Conservation (phyloP, 768 basidiomycete genomes). For the Xanthoconium purpureum region DNA sequence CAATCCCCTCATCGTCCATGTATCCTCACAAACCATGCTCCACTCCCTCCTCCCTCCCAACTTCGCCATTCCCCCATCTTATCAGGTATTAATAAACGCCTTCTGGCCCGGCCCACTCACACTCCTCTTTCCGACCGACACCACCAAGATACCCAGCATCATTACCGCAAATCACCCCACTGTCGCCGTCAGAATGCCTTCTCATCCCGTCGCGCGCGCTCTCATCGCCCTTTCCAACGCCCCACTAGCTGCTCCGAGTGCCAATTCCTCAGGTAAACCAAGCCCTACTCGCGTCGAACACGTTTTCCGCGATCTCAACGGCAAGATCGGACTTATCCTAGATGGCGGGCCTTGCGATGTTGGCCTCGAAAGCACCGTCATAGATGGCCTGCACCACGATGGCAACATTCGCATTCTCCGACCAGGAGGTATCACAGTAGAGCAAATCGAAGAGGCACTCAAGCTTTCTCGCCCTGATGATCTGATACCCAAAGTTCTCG, state of each 20-base stretch:
- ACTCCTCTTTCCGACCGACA: constrained; percentile 79
- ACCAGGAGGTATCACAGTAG: constrained; percentile 90
- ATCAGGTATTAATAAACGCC: constrained; percentile 68
- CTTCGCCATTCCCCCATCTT: constrained; percentile 61
- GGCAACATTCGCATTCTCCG: constrained; percentile 79
- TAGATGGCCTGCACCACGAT: constrained; percentile 78
- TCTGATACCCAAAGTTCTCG: constrained; percentile 59
- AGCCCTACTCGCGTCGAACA: constrained; percentile 90
- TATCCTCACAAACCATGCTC: constrained; percentile 85
- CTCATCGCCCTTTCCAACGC: constrained; percentile 71
- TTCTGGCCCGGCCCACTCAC: constrained; percentile 98
- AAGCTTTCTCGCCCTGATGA: constrained; percentile 37
- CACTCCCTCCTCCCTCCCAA: constrained; percentile 62
- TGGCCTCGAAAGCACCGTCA: constrained; percentile 93
- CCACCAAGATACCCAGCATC: constrained; percentile 59
- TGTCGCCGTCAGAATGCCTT: constrained; percentile 91
- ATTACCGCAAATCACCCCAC: constrained; percentile 79
- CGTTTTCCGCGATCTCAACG: constrained; percentile 73
- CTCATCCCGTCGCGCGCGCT: constrained; percentile 88
- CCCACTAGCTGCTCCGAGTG: constrained; percentile 92
- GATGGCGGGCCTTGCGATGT: constrained; percentile 92
- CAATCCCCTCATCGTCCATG: constrained; percentile 96
- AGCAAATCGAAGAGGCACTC: constrained; percentile 71
- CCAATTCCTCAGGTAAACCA: constrained; percentile 91
- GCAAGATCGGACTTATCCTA: constrained; percentile 72